These are phyloP conservation scores for Yamadazyma sp. DNA, from an alignment of 805 yeast species.

Conservation along the genomic window DNA sequence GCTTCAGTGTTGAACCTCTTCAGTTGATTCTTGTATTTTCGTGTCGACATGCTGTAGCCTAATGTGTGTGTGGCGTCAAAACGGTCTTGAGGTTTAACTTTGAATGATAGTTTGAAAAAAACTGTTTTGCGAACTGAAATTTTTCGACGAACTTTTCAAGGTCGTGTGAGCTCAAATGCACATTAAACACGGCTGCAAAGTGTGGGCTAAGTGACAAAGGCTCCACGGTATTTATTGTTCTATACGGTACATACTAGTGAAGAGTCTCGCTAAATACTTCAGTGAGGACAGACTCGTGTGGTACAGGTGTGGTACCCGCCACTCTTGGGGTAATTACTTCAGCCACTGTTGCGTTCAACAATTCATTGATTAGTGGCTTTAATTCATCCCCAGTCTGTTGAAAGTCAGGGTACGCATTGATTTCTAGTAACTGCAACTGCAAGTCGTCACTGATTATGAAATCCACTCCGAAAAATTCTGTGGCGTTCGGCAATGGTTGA, in stretches of 20 bases:
- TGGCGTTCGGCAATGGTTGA: constrained; percentile 74
- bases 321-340: constrained; percentile 53
- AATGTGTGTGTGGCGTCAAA: constrained; percentile 2
- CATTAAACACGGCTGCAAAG: no score
- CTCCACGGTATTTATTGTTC: no score
- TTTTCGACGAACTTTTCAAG: constrained; percentile 13
- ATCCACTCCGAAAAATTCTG: constrained; percentile 89
- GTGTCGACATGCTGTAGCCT: constrained; percentile 20
- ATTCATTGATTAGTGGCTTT: constrained; percentile 60
- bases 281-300: constrained; percentile 22
- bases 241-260: neutral
- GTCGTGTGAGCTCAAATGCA: constrained; percentile 11
- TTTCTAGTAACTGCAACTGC: constrained; percentile 69
- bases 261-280: constrained; percentile 32
- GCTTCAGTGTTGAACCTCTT: constrained; percentile 36
- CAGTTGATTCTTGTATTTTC: constrained; percentile 48
- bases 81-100: neutral
- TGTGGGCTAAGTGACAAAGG: no score
- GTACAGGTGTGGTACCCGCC: constrained; percentile 13
- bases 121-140: constrained; percentile 11
- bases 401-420: constrained; percentile 94
- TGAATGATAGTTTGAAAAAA: constrained; percentile 1
- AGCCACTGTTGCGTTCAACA: constrained; percentile 59
- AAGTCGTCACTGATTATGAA: constrained; percentile 64
- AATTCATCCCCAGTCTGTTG: constrained; percentile 88